Conservation (phyloP, 257 asterid species). For the Forsythia suspensa region DNA sequence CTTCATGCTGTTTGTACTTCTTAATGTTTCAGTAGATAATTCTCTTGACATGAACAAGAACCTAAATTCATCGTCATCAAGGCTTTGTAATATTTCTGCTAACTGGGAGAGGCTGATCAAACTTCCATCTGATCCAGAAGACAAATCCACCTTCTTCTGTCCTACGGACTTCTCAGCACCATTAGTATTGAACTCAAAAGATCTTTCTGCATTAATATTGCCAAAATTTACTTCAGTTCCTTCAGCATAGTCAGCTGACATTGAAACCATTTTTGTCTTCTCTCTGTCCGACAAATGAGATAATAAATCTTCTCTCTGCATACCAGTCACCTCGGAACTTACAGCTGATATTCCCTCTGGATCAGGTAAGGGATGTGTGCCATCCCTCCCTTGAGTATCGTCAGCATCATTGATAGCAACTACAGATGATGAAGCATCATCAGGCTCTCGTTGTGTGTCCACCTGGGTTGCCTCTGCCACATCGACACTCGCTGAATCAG, state of each 20-base stretch:
- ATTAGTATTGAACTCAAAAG: conserved; percentile 27
- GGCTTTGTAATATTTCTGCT: conserved; percentile 62
- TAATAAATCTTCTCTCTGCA: conserved; percentile 32
- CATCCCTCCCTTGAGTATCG: conserved; percentile 34
- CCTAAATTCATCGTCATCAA: conserved; percentile 62
- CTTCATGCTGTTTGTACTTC: conserved; percentile 23
- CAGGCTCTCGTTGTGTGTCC: conserved; percentile 30
- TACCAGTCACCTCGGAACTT: conserved; percentile 35
- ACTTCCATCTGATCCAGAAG: conserved; percentile 59
- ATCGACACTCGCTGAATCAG: conserved; percentile 30
- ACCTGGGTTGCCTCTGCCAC: conserved; percentile 34
- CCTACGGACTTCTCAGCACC: conserved; percentile 35
- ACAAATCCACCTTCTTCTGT: conserved; percentile 48
- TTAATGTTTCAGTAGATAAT: conserved; percentile 29
- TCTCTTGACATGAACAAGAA: conserved; percentile 61
- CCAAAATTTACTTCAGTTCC: conserved; percentile 32
- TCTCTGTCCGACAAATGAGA: conserved; percentile 36
- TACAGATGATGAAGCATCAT: conserved; percentile 32
- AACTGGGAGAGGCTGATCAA: conserved; percentile 69
- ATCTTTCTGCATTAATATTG: conserved; percentile 33
- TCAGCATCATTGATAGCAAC: conserved; percentile 28
- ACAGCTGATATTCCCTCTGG: conserved; percentile 25
- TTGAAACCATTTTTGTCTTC: conserved; percentile 27
- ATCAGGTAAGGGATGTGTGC: conserved; percentile 31
- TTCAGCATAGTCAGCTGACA: conserved; percentile 33